These are phyloP conservation scores for Helenozyma rhizophorensis DNA, from an alignment of 805 yeast species.

Conservation along the genomic window DNA sequence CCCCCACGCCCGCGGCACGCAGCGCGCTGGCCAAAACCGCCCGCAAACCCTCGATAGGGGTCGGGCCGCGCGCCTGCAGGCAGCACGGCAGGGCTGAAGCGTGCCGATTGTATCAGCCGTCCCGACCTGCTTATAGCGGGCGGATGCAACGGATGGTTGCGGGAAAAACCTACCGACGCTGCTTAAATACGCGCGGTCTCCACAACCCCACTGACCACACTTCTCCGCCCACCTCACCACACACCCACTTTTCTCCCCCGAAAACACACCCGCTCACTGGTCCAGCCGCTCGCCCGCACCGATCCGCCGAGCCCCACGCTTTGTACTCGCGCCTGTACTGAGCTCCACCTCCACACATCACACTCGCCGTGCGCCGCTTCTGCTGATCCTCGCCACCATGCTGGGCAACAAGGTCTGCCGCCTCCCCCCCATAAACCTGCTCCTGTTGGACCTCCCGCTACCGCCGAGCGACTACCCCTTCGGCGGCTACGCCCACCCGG, in stretches of 20 bases:
- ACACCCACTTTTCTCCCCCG: too few species aligned
- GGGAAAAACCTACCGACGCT: neutral
- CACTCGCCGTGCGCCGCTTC: too few species aligned
- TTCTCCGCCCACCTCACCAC: too few species aligned
- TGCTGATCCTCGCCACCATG: neutral
- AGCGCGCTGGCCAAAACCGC: too few species aligned
- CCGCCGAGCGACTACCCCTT: slow-evolving; percentile 5
- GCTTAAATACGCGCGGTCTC: neutral
- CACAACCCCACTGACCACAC: too few species aligned
- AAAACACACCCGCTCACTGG: too few species aligned
- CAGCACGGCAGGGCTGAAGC: slow-evolving; percentile 8
- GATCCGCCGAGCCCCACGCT: too few species aligned
- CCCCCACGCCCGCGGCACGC: too few species aligned
- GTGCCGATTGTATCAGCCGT: slow-evolving; percentile 10
- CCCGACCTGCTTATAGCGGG: slow-evolving; percentile 6
- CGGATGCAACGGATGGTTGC: slow-evolving; percentile 10
- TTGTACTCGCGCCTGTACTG: too few species aligned
- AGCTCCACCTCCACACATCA: too few species aligned
- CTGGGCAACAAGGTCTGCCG: slow-evolving; percentile 15
- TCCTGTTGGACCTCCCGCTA: slow-evolving; percentile 30
- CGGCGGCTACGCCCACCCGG: neutral
- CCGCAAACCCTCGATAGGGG: too few species aligned
- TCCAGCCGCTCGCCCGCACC: too few species aligned
- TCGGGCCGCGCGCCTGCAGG: slow-evolving; percentile 5
- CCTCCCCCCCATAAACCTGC: slow-evolving; percentile 34